Conservation (phyloP, 164 flowering plant genomes). For the Malania oleifera region DNA sequence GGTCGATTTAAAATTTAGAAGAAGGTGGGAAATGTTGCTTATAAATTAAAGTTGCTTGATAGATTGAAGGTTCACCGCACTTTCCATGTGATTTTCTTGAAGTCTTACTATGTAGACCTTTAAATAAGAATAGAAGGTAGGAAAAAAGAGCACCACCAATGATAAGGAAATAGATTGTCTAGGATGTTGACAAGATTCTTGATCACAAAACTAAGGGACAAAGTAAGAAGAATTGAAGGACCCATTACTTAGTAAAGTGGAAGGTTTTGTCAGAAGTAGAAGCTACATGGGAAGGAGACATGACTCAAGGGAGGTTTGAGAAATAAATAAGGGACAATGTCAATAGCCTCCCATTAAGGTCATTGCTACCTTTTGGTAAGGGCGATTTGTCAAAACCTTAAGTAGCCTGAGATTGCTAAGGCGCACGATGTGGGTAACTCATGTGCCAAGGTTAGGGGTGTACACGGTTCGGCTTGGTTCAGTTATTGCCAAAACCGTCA, state of each 20-base stretch:
- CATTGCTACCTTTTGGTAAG: no score
- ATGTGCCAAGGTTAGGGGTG: no score
- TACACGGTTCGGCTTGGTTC: no score
- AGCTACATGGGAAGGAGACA: background rate
- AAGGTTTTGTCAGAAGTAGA: background rate
- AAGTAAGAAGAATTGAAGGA: conserved; percentile 5
- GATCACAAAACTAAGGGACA: background rate
- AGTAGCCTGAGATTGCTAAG: no score
- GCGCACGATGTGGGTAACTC: no score
- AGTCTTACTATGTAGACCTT: conserved; percentile 5
- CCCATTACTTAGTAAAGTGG: background rate
- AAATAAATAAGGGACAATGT: background rate
- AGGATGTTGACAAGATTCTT: background rate
- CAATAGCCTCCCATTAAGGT: no score
- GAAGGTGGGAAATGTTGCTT: conserved; percentile 8
- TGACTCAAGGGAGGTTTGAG: conserved; percentile 5
- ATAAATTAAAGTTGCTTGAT: conserved; percentile 2
- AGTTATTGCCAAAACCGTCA: no score
- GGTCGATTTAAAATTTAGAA: conserved; percentile 13
- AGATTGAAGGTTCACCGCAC: conserved; percentile 13
- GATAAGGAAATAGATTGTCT: background rate
- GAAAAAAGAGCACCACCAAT: background rate
- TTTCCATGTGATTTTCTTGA: conserved; percentile 17
- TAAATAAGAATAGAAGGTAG: background rate
- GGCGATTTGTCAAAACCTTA: no score